A percentile compares a stretch with the other conserved stretches of the same genome.
Evolutionary conservation across 768 basidiomycete genomes (phyloP).

Genomic region (Leccinum broughii): DNA sequence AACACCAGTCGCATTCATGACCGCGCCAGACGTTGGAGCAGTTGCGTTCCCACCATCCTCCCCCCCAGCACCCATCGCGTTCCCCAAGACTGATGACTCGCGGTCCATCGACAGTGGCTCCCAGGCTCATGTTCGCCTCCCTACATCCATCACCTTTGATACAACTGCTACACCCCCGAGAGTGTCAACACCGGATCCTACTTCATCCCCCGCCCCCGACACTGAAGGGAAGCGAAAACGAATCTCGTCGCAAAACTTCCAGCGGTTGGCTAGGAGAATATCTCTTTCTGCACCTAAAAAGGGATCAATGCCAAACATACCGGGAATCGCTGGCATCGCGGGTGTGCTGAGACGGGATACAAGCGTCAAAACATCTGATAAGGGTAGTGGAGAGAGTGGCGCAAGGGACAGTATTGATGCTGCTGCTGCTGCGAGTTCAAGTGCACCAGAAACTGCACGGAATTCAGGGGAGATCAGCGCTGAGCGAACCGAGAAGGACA

Average conservation of each 20-base stretch:
- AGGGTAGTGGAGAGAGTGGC: slow-evolving; percentile 29
- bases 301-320: slow-evolving; percentile 47
- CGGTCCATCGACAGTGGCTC: slow-evolving; percentile 32
- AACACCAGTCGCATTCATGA: slow-evolving; percentile 11
- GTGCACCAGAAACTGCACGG: slow-evolving; percentile 42
- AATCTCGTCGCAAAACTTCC: slow-evolving; percentile 85
- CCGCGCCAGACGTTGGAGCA: slow-evolving; percentile 18
- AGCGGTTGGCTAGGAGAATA: slow-evolving; percentile 72
- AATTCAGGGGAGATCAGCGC: slow-evolving; percentile 49
- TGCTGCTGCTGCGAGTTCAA: slow-evolving; percentile 22
- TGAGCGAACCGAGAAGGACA: slow-evolving; percentile 52
- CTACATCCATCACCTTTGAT: slow-evolving; percentile 62
- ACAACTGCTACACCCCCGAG: slow-evolving; percentile 57
- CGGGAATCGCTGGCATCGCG: slow-evolving; percentile 30
- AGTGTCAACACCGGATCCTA: slow-evolving; percentile 68
- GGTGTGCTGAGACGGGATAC: slow-evolving; percentile 33
- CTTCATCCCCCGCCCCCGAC: slow-evolving; percentile 59
- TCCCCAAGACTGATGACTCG: slow-evolving; percentile 42
- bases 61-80: slow-evolving; percentile 36
- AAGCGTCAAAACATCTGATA: slow-evolving; percentile 42
- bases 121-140: slow-evolving; percentile 26
- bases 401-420: slow-evolving; percentile 21
- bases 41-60: slow-evolving; percentile 40
- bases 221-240: slow-evolving; percentile 77
- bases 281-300: slow-evolving; percentile 62